Evolutionary conservation across 2,329 filamentous ascomycete genomes (phyloP).

Genomic region (Colletotrichum sp.): DNA sequence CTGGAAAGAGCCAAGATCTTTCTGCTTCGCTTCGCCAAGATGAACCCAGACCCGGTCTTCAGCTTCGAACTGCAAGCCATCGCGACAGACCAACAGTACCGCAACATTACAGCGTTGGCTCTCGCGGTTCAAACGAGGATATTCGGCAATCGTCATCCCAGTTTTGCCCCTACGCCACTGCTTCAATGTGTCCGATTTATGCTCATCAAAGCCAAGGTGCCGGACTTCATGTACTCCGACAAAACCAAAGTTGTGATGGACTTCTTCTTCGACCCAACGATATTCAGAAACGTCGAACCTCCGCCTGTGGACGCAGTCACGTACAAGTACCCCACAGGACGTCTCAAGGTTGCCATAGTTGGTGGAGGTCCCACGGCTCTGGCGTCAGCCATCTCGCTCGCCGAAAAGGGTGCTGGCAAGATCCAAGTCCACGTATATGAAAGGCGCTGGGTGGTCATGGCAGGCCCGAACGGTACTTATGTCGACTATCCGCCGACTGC

Average conservation of each 20-base stretch:
- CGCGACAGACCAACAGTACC: slow-evolving; percentile 27
- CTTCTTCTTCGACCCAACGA: not conserved
- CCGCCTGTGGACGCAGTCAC: not conserved
- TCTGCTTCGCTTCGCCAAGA: slow-evolving; percentile 31
- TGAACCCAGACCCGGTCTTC: slow-evolving; percentile 22
- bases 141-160: slow-evolving; percentile 30
- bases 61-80: slow-evolving; percentile 30
- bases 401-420: slow-evolving; percentile 34
- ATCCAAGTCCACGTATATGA: slow-evolving; percentile 41
- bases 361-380: not conserved
- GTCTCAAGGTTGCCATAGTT: not conserved
- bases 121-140: slow-evolving; percentile 29
- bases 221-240: not conserved
- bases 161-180: slow-evolving; percentile 33
- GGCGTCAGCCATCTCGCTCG: slow-evolving; percentile 20
- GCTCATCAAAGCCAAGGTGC: not conserved
- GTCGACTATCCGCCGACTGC: slow-evolving; percentile 32
- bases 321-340: not conserved
- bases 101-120: slow-evolving; percentile 23
- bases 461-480: slow-evolving; percentile 17
- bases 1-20: slow-evolving; percentile 35
- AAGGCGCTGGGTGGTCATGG: slow-evolving; percentile 32
- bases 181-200: slow-evolving; percentile 32
- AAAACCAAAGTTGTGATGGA: not conserved
- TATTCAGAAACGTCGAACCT: not conserved